Base-by-base conservation (phyloP, 345 rosid species). In the Cochlearia excelsa region DNA sequence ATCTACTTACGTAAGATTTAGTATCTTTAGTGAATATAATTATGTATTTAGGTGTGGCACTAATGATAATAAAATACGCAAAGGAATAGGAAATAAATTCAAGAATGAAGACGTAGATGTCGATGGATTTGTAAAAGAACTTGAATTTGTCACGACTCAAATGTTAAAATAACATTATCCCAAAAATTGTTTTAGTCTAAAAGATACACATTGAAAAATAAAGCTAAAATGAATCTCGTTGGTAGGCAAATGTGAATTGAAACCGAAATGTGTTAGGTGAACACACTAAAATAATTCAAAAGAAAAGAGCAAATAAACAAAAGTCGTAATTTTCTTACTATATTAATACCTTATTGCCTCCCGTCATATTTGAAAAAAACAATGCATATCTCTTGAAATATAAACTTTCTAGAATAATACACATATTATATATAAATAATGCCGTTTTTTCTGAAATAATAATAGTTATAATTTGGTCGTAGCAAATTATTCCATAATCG, bases 201-300 rank as follows among this genome's bases (percentile, higher is more conserved):
- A 61, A 49, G 23, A 61, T 16, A 41, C 28, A 69, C 3, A 49
- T 41, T 10, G 54, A 49, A 69, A 69, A 53, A 47, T 49, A 56
- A 62, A 56, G 68, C 35, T 42, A 16, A 29, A 50, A 28, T 10
- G 47, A 51, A 63, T 48, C 53, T 56, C 54, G 56, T 56, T 63
- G 74, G 68, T 56, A 23, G 47, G n/a, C 53, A 50, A 56, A 63
- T 69, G 64, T 69, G 74, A 69, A 69, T 3, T 57, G 64, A 56
- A 48, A 6, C 47, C 34, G 42, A 63, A 35, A 43, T 62, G 74
- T 69, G 74, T 69, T 69, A 62, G 74, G 74, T 69, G 68, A 67
- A 45, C 59, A 11, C 31, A 62, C 49, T 56, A 42, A 44, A 56
- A 28, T 9, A 42, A 31, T 23, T 30, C 49, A 48, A 33, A 30